A percentile compares a stretch with the other conserved stretches of the same genome.
Conservation (phyloP, 75 land plant genomes). For the Chamaecyparis obtusa region DNA sequence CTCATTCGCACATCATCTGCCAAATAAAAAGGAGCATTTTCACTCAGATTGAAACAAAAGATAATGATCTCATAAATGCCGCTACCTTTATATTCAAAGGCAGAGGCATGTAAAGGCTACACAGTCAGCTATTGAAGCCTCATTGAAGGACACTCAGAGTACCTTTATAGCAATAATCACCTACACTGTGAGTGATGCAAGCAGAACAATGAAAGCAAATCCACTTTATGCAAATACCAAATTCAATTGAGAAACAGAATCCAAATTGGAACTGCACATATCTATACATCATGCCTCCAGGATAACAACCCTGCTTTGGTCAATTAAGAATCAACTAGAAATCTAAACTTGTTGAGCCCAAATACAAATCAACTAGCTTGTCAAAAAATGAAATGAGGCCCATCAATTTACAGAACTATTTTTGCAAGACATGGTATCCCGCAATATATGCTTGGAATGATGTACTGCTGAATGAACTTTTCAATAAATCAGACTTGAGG, state of each 20-base stretch:
- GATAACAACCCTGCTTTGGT: background rate
- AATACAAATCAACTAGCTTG: background rate
- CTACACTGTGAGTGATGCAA: background rate
- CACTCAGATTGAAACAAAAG: background rate
- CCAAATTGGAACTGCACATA: background rate
- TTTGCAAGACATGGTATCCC: background rate
- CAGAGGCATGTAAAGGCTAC: background rate
- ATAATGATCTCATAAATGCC: background rate
- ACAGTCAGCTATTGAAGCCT: background rate
- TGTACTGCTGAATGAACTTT: background rate
- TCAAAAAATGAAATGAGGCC: background rate
- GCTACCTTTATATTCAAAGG: background rate
- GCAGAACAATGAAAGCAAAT: background rate
- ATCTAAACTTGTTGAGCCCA: background rate
- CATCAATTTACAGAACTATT: slow-evolving; percentile 6
- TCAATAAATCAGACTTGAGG: background rate
- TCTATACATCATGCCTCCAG: slow-evolving; percentile 3
- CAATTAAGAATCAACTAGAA: background rate
- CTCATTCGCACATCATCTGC: background rate
- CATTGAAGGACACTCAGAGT: background rate
- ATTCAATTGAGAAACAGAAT: background rate
- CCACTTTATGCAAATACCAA: background rate
- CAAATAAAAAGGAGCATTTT: background rate
- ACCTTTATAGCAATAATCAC: background rate
- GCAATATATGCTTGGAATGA: background rate